Conservation (phyloP, 495 filamentous ascomycete species). For the Neurospora sp. region DNA sequence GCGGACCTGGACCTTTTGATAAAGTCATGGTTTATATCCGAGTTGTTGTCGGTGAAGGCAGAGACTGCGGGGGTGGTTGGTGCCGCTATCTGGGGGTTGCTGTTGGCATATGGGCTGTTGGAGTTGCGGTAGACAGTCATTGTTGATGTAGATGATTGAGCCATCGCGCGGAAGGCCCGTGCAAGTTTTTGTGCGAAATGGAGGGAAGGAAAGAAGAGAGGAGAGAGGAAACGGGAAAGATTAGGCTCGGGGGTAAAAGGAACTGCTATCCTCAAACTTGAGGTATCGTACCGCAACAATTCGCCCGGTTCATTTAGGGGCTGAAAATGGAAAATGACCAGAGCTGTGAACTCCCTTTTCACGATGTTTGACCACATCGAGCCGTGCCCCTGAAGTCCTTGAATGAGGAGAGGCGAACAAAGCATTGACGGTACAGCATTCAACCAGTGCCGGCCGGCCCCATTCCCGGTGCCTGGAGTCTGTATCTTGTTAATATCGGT, state of each 20-base stretch:
- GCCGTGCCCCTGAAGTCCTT: neutral
- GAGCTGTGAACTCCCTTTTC: neutral
- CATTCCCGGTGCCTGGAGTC: neutral
- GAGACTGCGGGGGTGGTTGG: neutral
- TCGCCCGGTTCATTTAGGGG: neutral
- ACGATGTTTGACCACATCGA: neutral
- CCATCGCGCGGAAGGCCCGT: neutral
- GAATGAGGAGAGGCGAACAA: neutral
- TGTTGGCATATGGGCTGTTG: neutral
- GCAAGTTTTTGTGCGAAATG: neutral
- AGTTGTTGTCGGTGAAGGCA: neutral
- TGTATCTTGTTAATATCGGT: neutral
- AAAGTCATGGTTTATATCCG: neutral
- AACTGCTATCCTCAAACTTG: neutral
- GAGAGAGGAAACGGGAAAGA: neutral
- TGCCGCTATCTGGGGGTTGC: neutral
- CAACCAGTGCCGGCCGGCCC: neutral
- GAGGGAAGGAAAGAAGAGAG: neutral
- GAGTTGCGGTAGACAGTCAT: neutral
- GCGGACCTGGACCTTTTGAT: neutral
- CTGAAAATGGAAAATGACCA: neutral
- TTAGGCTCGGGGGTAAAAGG: neutral
- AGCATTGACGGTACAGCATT: neutral
- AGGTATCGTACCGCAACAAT: neutral
- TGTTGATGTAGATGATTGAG: neutral